Base-by-base conservation (phyloP, 371 early-diverging fungal genomes). In the Mucor irregularis region DNA sequence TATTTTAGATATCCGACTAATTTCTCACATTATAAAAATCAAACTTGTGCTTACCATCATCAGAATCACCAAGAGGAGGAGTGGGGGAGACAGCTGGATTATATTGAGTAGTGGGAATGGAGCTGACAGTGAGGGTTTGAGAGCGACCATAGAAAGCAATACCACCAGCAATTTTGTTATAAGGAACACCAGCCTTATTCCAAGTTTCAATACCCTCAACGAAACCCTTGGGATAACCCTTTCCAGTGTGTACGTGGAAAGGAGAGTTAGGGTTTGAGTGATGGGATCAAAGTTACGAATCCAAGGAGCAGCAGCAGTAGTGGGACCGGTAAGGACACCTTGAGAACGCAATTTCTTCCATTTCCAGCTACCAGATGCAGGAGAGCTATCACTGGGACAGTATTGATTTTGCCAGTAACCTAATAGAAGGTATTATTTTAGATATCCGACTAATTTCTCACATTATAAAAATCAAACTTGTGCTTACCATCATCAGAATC, bases 261-360 rank as follows among this genome's bases (percentile, higher is more conserved):
- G 89, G 88, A 8, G 87, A 82, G 61, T 85, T 87, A 54, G n/a
- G n/a, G n/a, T n/a, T n/a, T n/a, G n/a, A n/a, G n/a, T n/a, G n/a
- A n/a, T n/a, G n/a, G n/a, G n/a, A 29, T 89, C 89, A 74, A 79
- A 87, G 53, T 75, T 54, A 21, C 87, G 79, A 19, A 85, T 53
- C 89, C 89, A 89, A 14, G 81, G 80, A 7, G 82, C 70, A 7
- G 63, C 68, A 16, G 82, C 80, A 19, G 75, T 76, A 2, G 82
- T 80, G 3, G 78, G 63, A 3, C 63, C 58, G 0, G 71, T 73
- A 37, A 87, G 61, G 5, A 89, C 48, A 2, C 88, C 82, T 71
- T 85, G 78, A 14, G 78, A 80, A 25, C 88, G 75, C 61, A 91
- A 52, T 56, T 87, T 78, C 46, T 73, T 72, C 69, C 76, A 89